Evolutionary conservation across 2,329 filamentous ascomycete genomes (phyloP).

Genomic region (Aciculosporium take): DNA sequence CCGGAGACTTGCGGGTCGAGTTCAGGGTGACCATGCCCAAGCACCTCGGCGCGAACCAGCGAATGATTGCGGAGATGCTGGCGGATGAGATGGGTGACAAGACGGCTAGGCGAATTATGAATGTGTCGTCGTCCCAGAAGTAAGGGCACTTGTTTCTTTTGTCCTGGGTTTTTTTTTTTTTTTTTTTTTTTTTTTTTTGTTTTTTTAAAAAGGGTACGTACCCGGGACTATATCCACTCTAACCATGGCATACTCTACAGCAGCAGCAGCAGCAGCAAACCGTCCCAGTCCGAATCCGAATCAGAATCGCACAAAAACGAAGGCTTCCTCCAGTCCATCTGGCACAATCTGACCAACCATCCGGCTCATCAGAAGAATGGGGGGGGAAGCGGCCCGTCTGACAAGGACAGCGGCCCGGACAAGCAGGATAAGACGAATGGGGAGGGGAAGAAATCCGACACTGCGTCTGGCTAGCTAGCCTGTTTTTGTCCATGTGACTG

Average conservation of each 20-base stretch:
- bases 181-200: too few species aligned
- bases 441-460: constrained; percentile 21
- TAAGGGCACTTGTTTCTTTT: too few species aligned
- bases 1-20: constrained; percentile 80
- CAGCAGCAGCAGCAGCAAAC: constrained; percentile 2
- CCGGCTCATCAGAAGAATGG: constrained; percentile 34
- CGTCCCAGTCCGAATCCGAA: constrained; percentile 22
- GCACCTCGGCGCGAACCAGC: constrained; percentile 79
- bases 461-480: constrained; percentile 17
- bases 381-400: constrained; percentile 13
- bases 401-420: constrained; percentile 10
- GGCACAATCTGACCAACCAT: constrained; percentile 83
- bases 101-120: constrained; percentile 85
- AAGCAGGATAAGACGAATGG: constrained; percentile 14
- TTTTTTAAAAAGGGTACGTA: too few species aligned
- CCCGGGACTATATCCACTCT: too few species aligned
- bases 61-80: constrained; percentile 86
- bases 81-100: constrained; percentile 93
- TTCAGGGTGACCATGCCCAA: constrained; percentile 95
- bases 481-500: constrained; percentile 11
- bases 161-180: background rate
- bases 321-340: constrained; percentile 83
- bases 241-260: too few species aligned
- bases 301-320: constrained; percentile 57
- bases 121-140: constrained; percentile 33